Conservation (phyloP, 495 filamentous ascomycete species). For the Extremus antarcticus region DNA sequence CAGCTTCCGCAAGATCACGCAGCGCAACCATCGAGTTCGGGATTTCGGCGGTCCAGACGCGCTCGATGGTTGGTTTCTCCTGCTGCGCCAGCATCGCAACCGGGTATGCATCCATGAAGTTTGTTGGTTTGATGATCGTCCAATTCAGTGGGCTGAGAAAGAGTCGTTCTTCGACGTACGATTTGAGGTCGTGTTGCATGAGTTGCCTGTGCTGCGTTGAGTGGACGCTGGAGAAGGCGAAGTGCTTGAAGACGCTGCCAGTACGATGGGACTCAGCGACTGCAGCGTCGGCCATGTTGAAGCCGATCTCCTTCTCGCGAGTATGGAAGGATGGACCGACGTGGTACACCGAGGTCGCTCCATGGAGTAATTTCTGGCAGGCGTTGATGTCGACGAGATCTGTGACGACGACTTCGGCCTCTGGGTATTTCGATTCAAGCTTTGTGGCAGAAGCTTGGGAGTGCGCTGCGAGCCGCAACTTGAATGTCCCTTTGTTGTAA, state of each 20-base stretch:
- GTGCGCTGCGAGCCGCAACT: slow-evolving; percentile 29
- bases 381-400: slow-evolving; percentile 21
- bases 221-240: slow-evolving; percentile 20
- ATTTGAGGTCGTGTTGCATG: slow-evolving; percentile 30
- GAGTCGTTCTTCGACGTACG: slow-evolving; percentile 29
- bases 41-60: slow-evolving; percentile 16
- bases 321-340: slow-evolving; percentile 23
- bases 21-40: slow-evolving; percentile 21
- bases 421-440: slow-evolving; percentile 19
- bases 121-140: slow-evolving; percentile 30
- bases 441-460: slow-evolving; percentile 6
- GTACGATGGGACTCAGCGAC: slow-evolving; percentile 10
- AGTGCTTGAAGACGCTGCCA: slow-evolving; percentile 10
- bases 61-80: slow-evolving; percentile 16
- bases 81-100: slow-evolving; percentile 17
- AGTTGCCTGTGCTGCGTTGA: slow-evolving; percentile 28
- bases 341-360: slow-evolving; percentile 19
- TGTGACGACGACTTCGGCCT: slow-evolving; percentile 22
- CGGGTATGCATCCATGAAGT: slow-evolving; percentile 29
- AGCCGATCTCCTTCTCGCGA: slow-evolving; percentile 26
- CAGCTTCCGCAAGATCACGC: slow-evolving; percentile 22
- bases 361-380: slow-evolving; percentile 18
- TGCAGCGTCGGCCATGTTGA: slow-evolving; percentile 29
- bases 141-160: slow-evolving; percentile 24
- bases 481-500: not conserved